phyloP scores from a whole-genome alignment of 331 rosid genomes.

The Telfairia occidentalis region DNA sequence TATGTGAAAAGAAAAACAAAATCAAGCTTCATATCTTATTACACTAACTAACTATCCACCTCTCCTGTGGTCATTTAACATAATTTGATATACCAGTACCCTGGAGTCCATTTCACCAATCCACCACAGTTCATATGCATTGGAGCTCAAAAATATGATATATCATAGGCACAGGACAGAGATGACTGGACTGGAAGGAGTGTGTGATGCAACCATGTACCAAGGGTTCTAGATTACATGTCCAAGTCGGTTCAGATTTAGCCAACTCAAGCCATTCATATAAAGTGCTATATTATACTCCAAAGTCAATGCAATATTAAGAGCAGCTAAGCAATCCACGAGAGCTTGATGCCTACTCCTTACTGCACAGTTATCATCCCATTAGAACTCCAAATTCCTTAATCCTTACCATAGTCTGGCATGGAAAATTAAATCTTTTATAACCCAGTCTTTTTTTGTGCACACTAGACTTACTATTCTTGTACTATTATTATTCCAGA shows the following conservation, averaged over 20 bases:
- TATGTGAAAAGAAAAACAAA: no score
- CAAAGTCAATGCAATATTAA: background rate
- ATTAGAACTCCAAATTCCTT: background rate
- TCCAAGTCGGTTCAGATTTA: background rate
- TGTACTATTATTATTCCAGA: background rate
- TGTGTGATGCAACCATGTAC: background rate
- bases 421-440: background rate
- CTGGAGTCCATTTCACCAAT: background rate
- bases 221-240: background rate
- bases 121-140: background rate
- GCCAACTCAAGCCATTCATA: background rate
- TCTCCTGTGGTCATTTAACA: background rate
- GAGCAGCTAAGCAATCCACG: background rate
- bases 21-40: background rate
- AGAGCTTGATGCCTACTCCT: background rate
- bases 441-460: background rate
- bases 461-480: background rate
- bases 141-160: background rate
- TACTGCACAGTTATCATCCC: background rate
- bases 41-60: background rate
- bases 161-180: background rate
- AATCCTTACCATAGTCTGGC: background rate
- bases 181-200: background rate
- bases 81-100: background rate
- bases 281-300: background rate